Evolutionary conservation across 129 eudicot species (phyloP).

Genomic region (Ambrosia artemisiifolia): DNA sequence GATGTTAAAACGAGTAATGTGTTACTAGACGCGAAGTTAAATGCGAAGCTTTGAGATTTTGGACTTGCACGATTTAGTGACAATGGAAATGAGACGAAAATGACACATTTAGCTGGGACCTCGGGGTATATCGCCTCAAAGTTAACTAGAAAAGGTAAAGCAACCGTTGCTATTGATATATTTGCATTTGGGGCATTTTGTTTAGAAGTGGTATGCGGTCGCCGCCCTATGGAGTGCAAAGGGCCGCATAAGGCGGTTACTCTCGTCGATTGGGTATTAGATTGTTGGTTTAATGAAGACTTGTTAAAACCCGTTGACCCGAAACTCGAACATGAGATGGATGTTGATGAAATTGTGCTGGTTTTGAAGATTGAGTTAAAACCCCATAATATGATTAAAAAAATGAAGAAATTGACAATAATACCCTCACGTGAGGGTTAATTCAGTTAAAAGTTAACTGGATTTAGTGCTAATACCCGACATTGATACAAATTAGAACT

Average conservation of each 20-base stretch:
- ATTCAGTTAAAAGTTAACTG: too few species aligned
- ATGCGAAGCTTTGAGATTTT: slow-evolving; percentile 39
- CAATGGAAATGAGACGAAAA: slow-evolving; percentile 35
- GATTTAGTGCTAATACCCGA: too few species aligned
- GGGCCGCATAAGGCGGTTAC: slow-evolving; percentile 36
- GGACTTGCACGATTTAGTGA: slow-evolving; percentile 41
- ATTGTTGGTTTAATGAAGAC: slow-evolving; percentile 33
- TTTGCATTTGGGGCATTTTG: slow-evolving; percentile 45
- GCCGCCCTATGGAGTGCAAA: slow-evolving; percentile 33
- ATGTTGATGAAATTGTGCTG: slow-evolving; percentile 21
- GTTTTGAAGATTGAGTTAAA: slow-evolving; percentile 37
- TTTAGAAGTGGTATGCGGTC: slow-evolving; percentile 36
- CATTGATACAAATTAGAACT: too few species aligned
- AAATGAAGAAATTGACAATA: too few species aligned
- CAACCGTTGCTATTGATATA: slow-evolving; percentile 36
- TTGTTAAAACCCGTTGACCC: slow-evolving; percentile 20
- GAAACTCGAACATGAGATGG: not conserved
- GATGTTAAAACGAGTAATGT: slow-evolving; percentile 50
- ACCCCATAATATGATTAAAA: too few species aligned
- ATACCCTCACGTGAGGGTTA: too few species aligned
- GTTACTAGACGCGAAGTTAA: slow-evolving; percentile 34
- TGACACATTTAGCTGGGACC: slow-evolving; percentile 44
- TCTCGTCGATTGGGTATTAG: slow-evolving; percentile 32
- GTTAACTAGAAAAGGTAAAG: slow-evolving; percentile 40
- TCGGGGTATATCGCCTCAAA: slow-evolving; percentile 46